Evolutionary conservation across 2,329 filamentous ascomycete genomes (phyloP).

Genomic region (Aspergillus sp.): DNA sequence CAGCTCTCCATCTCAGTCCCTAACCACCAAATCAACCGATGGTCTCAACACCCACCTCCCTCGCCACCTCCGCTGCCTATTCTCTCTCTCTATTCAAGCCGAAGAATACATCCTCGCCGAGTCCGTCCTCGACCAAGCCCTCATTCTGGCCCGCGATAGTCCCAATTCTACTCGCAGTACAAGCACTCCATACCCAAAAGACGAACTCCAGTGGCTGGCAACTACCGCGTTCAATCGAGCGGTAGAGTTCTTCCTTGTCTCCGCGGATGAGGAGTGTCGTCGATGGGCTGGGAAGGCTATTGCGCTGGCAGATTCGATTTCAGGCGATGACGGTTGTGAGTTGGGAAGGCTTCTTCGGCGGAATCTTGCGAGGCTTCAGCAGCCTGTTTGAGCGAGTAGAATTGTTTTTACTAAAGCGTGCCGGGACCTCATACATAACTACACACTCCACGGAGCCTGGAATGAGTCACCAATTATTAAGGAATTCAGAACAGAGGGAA

Average conservation of each 20-base stretch:
- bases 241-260: slow-evolving; percentile 50
- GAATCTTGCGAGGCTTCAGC: slow-evolving; percentile 27
- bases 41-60: slow-evolving; percentile 56
- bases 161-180: not conserved
- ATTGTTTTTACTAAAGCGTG: no score
- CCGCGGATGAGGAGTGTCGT: slow-evolving; percentile 30
- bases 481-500: no score
- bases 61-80: slow-evolving; percentile 76
- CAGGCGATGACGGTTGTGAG: slow-evolving; percentile 17
- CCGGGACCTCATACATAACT: no score
- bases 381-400: not conserved
- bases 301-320: slow-evolving; percentile 30
- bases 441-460: no score
- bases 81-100: slow-evolving; percentile 60
- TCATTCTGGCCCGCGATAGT: slow-evolving; percentile 19
- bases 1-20: slow-evolving; percentile 53
- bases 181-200: slow-evolving; percentile 44
- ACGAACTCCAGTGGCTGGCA: slow-evolving; percentile 60
- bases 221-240: slow-evolving; percentile 56
- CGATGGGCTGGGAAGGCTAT: slow-evolving; percentile 40
- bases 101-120: slow-evolving; percentile 30
- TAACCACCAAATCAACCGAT: not conserved
- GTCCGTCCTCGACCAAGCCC: slow-evolving; percentile 34
- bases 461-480: no score
- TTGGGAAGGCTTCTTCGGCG: slow-evolving; percentile 26